Evolutionary conservation across 768 basidiomycete species (phyloP).

Genomic region (Leccinum obscurum): DNA sequence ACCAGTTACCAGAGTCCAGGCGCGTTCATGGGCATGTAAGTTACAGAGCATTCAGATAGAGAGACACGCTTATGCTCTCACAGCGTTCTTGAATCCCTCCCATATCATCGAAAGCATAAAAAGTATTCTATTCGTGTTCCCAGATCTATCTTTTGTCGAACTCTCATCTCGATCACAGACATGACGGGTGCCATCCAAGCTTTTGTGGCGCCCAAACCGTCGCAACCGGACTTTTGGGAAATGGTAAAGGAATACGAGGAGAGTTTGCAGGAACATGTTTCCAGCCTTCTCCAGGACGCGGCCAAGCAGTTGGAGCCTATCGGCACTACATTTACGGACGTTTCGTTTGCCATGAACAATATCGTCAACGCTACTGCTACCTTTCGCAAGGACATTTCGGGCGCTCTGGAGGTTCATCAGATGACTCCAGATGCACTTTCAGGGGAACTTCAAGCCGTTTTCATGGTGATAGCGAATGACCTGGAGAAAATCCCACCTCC

Average conservation of each 20-base stretch:
- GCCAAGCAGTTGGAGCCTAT: slow-evolving; percentile 4
- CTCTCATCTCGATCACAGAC: neutral
- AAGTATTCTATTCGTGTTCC: neutral
- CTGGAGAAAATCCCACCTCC: slow-evolving; percentile 3
- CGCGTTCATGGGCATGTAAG: neutral
- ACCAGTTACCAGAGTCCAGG: neutral
- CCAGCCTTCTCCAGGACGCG: slow-evolving; percentile 5
- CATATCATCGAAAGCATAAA: neutral
- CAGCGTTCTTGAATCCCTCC: neutral
- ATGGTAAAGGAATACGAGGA: slow-evolving; percentile 4
- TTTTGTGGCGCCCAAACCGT: neutral
- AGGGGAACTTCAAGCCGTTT: slow-evolving; percentile 9
- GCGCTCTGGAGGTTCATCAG: slow-evolving; percentile 5
- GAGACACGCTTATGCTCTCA: neutral
- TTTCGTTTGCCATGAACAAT: slow-evolving; percentile 2
- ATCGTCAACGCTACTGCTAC: slow-evolving; percentile 12
- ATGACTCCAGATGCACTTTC: slow-evolving; percentile 10
- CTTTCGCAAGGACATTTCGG: slow-evolving; percentile 13
- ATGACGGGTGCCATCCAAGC: neutral
- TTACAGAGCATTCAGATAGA: neutral
- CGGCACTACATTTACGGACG: slow-evolving; percentile 7
- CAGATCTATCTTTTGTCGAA: neutral
- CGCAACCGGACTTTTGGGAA: slow-evolving; percentile 15
- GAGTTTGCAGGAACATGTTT: slow-evolving; percentile 4
- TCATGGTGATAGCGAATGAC: neutral